Evolutionary conservation across 495 filamentous ascomycete species (phyloP).

Genomic region (Penicilliopsis zonata): DNA sequence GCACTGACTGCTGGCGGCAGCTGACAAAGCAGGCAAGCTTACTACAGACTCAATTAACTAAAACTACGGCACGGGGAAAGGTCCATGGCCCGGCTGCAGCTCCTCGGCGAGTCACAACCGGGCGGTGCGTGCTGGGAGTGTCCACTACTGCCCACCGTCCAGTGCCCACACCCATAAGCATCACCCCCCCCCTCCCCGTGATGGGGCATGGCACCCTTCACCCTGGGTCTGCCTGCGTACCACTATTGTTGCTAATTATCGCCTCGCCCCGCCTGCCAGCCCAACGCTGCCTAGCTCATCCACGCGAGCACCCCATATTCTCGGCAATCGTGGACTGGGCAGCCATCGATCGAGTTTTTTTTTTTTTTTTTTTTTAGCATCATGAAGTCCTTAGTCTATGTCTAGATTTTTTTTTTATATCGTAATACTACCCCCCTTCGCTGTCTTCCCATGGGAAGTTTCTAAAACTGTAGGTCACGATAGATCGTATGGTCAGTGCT

Average conservation of each 20-base stretch:
- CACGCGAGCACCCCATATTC: conserved; percentile 4
- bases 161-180: too few relatives aligned
- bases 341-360: too few relatives aligned
- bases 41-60: conserved; percentile 7
- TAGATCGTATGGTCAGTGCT: neutral
- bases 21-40: conserved; percentile 9
- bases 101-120: conserved; percentile 20
- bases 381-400: too few relatives aligned
- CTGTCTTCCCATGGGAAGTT: neutral
- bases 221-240: too few relatives aligned
- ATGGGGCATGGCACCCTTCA: conserved; percentile 1
- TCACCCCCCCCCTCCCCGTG: neutral
- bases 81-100: conserved; percentile 16
- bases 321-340: too few relatives aligned
- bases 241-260: neutral
- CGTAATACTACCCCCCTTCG: too few relatives aligned
- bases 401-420: too few relatives aligned
- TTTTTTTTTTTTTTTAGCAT: too few relatives aligned
- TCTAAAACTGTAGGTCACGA: neutral
- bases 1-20: too few relatives aligned
- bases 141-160: conserved; percentile 4
- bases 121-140: conserved; percentile 21
- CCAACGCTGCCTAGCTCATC: neutral
- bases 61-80: conserved; percentile 16
- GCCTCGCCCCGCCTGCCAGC: conserved; percentile 1